Evolutionary conservation across 495 filamentous ascomycete genomes (phyloP), one percentile per base, ranked within the genome.

Genomic region (Pyrenula massariospora): DNA sequence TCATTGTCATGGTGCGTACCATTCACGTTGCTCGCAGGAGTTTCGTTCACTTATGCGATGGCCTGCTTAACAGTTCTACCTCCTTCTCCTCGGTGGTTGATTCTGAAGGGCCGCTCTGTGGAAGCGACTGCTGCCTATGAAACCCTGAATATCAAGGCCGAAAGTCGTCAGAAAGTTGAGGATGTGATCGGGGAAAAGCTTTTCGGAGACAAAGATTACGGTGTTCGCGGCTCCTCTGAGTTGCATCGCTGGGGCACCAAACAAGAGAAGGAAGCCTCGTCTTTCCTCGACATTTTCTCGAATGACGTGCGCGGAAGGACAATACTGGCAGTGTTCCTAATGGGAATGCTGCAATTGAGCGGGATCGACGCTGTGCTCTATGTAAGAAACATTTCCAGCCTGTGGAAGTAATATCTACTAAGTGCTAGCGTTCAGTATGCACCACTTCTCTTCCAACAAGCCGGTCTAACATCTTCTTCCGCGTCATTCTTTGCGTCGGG

Each of bases 1-100:
- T 80, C 79, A 2, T 63, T 81, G 19, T 74, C 79, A 3, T 85
- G 83, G 83, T 70, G 83, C 2, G 56, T 75, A 0, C 82, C 81
- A 0, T 82, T 77, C 24, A 64, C 73, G 1, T 50, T 80, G 1
- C 68, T 81, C 42, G 69, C 75, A 0, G 52, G 64, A 22, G 57
- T 79, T 1, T 73, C 72, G 5, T 62, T 73, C 25, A 31, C 69
- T 1, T 71, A 77, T 12, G 69, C 72, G 0, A 62, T 62, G 2
- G 60, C 60, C 10, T 72, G 74, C 0, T 57, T 66, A 0, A 54
- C 77, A 12, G 66, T 69, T 22, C 65, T 81, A 12, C 70, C 75
- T 0, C 61, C 60, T 1, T 78, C 75, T n/a, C 78, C 78, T 1
- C 70, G 76, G 23, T 80, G 77, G 77, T 62, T 80, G 42, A 65